A percentile compares a stretch with the other conserved stretches of the same genome.
Conservation (phyloP, 495 filamentous ascomycete genomes). For the Aspergillus campestris region DNA sequence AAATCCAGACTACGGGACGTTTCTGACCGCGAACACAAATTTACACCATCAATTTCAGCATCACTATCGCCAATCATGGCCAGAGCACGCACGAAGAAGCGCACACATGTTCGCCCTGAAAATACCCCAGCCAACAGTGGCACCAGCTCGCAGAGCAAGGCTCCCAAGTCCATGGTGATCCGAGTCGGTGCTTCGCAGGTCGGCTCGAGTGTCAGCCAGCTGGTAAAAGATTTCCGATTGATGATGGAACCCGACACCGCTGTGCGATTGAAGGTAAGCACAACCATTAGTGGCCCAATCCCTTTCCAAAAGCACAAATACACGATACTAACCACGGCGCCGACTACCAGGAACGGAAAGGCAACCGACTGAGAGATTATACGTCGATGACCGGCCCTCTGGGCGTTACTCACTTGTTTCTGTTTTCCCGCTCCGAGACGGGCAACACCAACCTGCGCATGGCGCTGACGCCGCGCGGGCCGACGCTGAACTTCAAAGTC, state of each 20-base stretch:
- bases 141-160: constrained; percentile 42
- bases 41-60: constrained; percentile 5
- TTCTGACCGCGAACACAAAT: constrained; percentile 2
- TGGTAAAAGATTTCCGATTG: constrained; percentile 81
- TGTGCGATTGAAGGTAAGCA: constrained; percentile 56
- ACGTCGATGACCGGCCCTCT: constrained; percentile 92
- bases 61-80: constrained; percentile 52
- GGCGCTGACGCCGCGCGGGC: constrained; percentile 80
- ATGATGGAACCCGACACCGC: constrained; percentile 98
- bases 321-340: background rate
- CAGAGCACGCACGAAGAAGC: constrained; percentile 75
- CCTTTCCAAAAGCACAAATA: constrained; percentile 2
- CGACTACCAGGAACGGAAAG: constrained; percentile 62
- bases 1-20: constrained; percentile 8
- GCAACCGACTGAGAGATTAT: constrained; percentile 86
- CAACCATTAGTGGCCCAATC: background rate
- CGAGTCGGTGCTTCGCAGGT: constrained; percentile 91
- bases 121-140: constrained; percentile 50
- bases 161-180: constrained; percentile 97
- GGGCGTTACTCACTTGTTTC: constrained; percentile 85
- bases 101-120: constrained; percentile 67
- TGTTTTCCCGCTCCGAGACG: constrained; percentile 83
- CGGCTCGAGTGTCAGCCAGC: constrained; percentile 80
- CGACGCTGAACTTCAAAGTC: constrained; percentile 91
- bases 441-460: constrained; percentile 92